These are phyloP conservation scores for Talaromyces liani DNA, from an alignment of 495 filamentous ascomycete species.

Conservation along the genomic window DNA sequence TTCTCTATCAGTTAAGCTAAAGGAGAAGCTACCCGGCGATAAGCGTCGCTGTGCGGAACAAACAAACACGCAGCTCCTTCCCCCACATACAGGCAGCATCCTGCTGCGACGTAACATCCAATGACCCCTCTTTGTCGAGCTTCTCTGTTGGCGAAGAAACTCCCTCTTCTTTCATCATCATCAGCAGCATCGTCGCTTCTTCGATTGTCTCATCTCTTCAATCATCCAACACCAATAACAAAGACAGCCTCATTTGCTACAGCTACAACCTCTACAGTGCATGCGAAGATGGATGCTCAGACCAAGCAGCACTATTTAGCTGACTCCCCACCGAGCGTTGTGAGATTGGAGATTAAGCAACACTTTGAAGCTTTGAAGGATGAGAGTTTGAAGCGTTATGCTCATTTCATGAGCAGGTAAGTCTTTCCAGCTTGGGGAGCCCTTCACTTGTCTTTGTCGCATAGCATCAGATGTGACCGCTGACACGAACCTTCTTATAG, in stretches of 20 bases:
- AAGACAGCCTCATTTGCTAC: constrained; percentile 6
- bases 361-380: constrained; percentile 81
- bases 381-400: constrained; percentile 66
- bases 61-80: not conserved
- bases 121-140: constrained; percentile 2
- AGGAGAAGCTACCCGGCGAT: not conserved
- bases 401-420: constrained; percentile 84
- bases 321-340: constrained; percentile 81
- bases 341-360: constrained; percentile 75
- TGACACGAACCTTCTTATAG: constrained; percentile 33
- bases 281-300: constrained; percentile 30
- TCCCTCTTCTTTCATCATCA: not conserved
- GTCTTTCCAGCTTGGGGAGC: not conserved
- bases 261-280: not conserved
- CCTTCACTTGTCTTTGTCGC: not conserved
- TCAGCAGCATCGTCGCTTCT: not conserved
- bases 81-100: not conserved
- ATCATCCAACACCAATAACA: not conserved
- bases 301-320: constrained; percentile 66
- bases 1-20: not conserved
- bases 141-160: not conserved
- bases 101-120: not conserved
- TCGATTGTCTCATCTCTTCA: not conserved
- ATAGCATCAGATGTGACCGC: not conserved
- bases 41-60: not conserved